phyloP scores from a whole-genome alignment of 106 monocot species.

The Posidonia australis region DNA sequence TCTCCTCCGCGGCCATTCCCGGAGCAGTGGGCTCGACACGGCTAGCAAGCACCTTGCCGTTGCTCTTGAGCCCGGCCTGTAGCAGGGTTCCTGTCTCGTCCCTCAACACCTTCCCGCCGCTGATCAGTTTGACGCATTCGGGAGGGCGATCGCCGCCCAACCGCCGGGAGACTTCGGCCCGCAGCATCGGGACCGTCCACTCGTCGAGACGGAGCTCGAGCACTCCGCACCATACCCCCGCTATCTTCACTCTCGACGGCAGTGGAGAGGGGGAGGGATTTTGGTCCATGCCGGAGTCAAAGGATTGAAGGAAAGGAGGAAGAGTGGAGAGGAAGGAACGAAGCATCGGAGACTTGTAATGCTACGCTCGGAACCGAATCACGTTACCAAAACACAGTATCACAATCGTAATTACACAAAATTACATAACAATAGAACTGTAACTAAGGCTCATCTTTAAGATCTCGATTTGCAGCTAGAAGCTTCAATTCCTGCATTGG shows the following conservation, averaged over 20 bases:
- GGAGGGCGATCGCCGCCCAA: slow-evolving; percentile 22
- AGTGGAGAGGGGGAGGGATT: not conserved
- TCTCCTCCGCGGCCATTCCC: slow-evolving; percentile 15
- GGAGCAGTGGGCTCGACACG: slow-evolving; percentile 26
- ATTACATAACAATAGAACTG: too few relatives aligned
- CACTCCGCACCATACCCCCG: slow-evolving; percentile 59
- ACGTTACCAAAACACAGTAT: too few relatives aligned
- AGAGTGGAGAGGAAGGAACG: too few relatives aligned
- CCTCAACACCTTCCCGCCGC: slow-evolving; percentile 54
- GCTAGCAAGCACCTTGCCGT: slow-evolving; percentile 64
- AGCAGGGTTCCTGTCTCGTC: slow-evolving; percentile 25
- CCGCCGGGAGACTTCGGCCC: slow-evolving; percentile 39
- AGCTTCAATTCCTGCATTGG: too few relatives aligned
- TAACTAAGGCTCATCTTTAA: too few relatives aligned
- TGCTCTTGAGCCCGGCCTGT: slow-evolving; percentile 53
- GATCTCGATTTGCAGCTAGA: too few relatives aligned
- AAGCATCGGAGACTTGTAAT: too few relatives aligned
- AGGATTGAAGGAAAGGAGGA: not conserved
- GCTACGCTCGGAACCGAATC: too few relatives aligned
- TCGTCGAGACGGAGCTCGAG: slow-evolving; percentile 47
- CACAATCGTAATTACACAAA: too few relatives aligned
- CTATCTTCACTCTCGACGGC: slow-evolving; percentile 37
- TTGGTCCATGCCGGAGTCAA: not conserved
- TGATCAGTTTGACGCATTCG: slow-evolving; percentile 63
- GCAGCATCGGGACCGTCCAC: slow-evolving; percentile 70